These are phyloP conservation scores for Tremellales sp. DNA, from an alignment of 1,284 basidiomycete genomes.

Conservation along the genomic window DNA sequence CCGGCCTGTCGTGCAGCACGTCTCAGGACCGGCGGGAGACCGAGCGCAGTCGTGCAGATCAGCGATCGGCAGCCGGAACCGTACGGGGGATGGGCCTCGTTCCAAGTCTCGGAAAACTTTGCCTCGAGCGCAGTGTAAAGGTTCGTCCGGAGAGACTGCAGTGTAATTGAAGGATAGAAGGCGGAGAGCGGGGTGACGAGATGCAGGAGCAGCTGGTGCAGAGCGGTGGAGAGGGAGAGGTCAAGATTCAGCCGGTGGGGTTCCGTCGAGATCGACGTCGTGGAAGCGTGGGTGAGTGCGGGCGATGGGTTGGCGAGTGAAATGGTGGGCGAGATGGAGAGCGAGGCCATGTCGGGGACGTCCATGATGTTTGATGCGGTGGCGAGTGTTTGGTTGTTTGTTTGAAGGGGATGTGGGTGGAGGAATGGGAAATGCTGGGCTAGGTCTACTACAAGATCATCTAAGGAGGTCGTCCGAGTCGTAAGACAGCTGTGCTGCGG, in stretches of 20 bases:
- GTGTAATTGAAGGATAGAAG: slow-evolving; percentile 30
- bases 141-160: slow-evolving; percentile 29
- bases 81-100: slow-evolving; percentile 28
- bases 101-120: slow-evolving; percentile 36
- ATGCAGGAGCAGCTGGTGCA: slow-evolving; percentile 37
- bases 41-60: slow-evolving; percentile 31
- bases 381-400: no score
- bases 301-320: slow-evolving; percentile 1
- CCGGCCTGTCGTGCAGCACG: slow-evolving; percentile 26
- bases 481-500: no score
- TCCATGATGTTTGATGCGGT: no score
- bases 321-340: background rate
- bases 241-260: slow-evolving; percentile 15
- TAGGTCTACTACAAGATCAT: no score
- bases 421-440: no score
- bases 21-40: slow-evolving; percentile 33
- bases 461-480: no score
- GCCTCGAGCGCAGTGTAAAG: slow-evolving; percentile 23
- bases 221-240: slow-evolving; percentile 34
- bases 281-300: slow-evolving; percentile 1
- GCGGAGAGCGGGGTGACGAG: slow-evolving; percentile 36
- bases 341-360: background rate
- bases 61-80: slow-evolving; percentile 43
- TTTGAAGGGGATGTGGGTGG: no score
- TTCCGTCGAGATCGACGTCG: background rate